Percentiles rank a stretch among this genome's conserved stretches.
Conservation (phyloP, 192 early-diverging fungal species). For the Podila epigama region DNA sequence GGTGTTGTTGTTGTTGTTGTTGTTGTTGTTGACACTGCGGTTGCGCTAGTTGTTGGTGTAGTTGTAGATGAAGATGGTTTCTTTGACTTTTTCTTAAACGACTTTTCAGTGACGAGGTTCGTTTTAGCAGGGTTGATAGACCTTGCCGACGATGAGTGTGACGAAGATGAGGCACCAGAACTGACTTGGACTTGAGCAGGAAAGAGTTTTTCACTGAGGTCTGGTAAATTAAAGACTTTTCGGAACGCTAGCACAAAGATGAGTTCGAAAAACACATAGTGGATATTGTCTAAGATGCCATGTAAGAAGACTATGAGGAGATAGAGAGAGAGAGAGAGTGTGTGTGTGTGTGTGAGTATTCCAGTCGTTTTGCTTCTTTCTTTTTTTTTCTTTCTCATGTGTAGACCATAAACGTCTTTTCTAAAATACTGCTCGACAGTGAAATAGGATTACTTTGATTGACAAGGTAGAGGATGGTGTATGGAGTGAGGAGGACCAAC, state of each 20-base stretch:
- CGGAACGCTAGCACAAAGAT: constrained; percentile 50
- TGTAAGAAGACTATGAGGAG: constrained; percentile 26
- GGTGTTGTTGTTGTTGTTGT: neutral
- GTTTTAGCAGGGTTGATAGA: constrained; percentile 12
- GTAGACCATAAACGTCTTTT: neutral
- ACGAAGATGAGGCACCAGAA: neutral
- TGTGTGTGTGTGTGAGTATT: neutral
- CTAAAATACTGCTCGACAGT: neutral
- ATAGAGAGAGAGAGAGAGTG: neutral
- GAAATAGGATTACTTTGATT: constrained; percentile 17
- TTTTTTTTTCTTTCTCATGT: constrained; percentile 1
- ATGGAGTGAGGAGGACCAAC: constrained; percentile 46
- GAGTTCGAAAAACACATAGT: constrained; percentile 50
- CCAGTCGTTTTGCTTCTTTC: neutral
- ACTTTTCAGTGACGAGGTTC: neutral
- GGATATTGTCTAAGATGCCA: constrained; percentile 38
- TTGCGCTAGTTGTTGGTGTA: too few relatives aligned
- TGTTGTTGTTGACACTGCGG: neutral
- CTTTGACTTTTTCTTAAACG: constrained; percentile 10
- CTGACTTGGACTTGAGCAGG: constrained; percentile 17
- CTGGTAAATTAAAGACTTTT: constrained; percentile 35
- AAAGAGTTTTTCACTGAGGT: constrained; percentile 35
- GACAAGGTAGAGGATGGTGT: constrained; percentile 43
- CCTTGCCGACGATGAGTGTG: neutral
- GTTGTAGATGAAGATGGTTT: too few relatives aligned